Conservation (phyloP, 1,139 yeast genomes). For the Debaryomyces nepalensis region DNA sequence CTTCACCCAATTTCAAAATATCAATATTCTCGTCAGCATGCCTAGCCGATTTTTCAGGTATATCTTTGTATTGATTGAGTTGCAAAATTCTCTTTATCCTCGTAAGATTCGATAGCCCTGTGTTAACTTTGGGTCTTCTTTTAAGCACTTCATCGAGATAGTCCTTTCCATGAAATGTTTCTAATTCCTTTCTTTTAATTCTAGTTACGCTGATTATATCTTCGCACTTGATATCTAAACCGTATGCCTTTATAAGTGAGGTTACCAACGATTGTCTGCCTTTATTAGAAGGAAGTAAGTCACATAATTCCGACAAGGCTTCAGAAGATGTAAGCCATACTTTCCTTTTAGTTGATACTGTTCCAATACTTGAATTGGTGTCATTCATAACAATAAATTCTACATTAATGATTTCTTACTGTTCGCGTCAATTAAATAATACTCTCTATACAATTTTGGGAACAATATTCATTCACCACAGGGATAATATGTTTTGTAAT, state of each 20-base stretch:
- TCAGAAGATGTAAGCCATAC: constrained; percentile 30
- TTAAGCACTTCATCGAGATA: constrained; percentile 41
- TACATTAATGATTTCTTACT: background rate
- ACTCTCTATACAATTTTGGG: constrained; percentile 9
- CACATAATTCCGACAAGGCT: constrained; percentile 33
- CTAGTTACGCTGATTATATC: constrained; percentile 29
- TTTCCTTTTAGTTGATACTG: constrained; percentile 16
- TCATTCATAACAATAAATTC: background rate
- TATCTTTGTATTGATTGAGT: constrained; percentile 3
- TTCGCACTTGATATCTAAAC: constrained; percentile 31
- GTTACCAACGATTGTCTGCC: constrained; percentile 54
- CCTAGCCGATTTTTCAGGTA: background rate
- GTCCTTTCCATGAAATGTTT: constrained; percentile 42
- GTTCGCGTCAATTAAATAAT: constrained; percentile 11
- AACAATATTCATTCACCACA: constrained; percentile 13
- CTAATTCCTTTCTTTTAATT: constrained; percentile 31
- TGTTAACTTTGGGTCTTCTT: constrained; percentile 22
- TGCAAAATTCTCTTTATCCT: constrained; percentile 4
- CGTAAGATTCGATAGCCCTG: constrained; percentile 8
- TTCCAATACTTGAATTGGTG: constrained; percentile 3
- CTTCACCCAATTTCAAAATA: constrained; percentile 7
- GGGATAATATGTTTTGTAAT: constrained; percentile 13
- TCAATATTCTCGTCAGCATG: background rate
- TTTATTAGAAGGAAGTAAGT: constrained; percentile 55
- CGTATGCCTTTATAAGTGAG: constrained; percentile 48